Percentiles rank a stretch among this genome's conserved stretches.
phyloP scores from a whole-genome alignment of 2,329 filamentous ascomycete genomes.

The Trichophaea hybrida region DNA sequence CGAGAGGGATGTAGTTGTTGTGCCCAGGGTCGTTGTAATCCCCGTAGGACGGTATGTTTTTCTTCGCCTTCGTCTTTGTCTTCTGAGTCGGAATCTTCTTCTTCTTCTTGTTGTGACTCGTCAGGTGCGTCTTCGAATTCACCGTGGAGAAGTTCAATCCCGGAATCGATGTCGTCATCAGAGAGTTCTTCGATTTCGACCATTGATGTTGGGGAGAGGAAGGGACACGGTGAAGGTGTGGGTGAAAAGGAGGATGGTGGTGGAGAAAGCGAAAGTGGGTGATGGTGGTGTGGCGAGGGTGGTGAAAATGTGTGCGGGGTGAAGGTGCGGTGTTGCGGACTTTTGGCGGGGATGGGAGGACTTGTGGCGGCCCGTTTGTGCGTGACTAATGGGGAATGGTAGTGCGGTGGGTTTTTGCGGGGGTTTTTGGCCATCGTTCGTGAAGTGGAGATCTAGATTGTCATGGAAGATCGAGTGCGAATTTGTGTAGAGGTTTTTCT shows the following conservation, averaged over 20 bases:
- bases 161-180: conserved; percentile 3
- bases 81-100: conserved; percentile 7
- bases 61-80: neutral
- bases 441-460: neutral
- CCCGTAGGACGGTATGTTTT: conserved; percentile 3
- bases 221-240: conserved; percentile 14
- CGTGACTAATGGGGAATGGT: neutral
- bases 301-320: neutral
- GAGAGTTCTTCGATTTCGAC: conserved; percentile 18
- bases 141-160: conserved; percentile 11
- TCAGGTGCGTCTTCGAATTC: conserved; percentile 19
- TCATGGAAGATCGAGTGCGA: no score
- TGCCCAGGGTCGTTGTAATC: conserved; percentile 6
- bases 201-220: conserved; percentile 5
- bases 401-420: neutral
- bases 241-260: conserved; percentile 1
- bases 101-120: conserved; percentile 5
- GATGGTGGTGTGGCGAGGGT: neutral
- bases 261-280: neutral
- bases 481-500: neutral
- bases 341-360: neutral
- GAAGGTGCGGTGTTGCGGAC: neutral
- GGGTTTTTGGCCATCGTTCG: neutral
- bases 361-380: neutral
- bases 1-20: neutral